Evolutionary conservation across 768 basidiomycete species (phyloP).

Genomic region (Hericium rajendrae): DNA sequence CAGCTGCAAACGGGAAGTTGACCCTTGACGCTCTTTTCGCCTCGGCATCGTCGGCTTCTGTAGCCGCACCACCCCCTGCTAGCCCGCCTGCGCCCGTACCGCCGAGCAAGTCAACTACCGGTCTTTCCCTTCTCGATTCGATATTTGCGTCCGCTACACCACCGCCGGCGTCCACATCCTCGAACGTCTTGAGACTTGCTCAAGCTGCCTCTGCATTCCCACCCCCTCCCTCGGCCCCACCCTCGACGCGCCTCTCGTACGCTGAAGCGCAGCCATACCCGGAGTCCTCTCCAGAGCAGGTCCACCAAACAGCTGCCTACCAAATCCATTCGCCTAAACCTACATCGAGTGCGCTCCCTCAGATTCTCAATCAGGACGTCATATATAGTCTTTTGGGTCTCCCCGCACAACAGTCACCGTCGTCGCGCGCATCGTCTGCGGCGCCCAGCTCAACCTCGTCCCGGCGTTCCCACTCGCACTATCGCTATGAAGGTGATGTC

Average conservation of each 20-base stretch:
- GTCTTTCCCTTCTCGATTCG: conserved; percentile 50
- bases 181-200: neutral
- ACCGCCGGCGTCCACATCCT: conserved; percentile 11
- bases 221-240: conserved; percentile 13
- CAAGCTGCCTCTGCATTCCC: conserved; percentile 8
- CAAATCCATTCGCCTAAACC: conserved; percentile 50
- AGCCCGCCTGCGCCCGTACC: conserved; percentile 13
- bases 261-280: conserved; percentile 12
- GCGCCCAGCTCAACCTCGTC: conserved; percentile 11
- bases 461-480: conserved; percentile 13
- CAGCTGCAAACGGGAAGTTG: conserved; percentile 19
- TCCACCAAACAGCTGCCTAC: conserved; percentile 8
- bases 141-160: conserved; percentile 65
- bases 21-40: conserved; percentile 42
- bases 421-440: conserved; percentile 23
- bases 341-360: conserved; percentile 41
- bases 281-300: conserved; percentile 7
- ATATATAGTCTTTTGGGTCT: conserved; percentile 56
- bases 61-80: conserved; percentile 7
- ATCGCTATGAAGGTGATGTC: conserved; percentile 27
- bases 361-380: conserved; percentile 64
- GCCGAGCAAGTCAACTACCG: conserved; percentile 25
- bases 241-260: conserved; percentile 14
- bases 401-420: conserved; percentile 22
- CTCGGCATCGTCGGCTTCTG: conserved; percentile 7